These are phyloP conservation scores for Fusarium pininemorale DNA, from an alignment of 2,329 filamentous ascomycete species.

Conservation along the genomic window DNA sequence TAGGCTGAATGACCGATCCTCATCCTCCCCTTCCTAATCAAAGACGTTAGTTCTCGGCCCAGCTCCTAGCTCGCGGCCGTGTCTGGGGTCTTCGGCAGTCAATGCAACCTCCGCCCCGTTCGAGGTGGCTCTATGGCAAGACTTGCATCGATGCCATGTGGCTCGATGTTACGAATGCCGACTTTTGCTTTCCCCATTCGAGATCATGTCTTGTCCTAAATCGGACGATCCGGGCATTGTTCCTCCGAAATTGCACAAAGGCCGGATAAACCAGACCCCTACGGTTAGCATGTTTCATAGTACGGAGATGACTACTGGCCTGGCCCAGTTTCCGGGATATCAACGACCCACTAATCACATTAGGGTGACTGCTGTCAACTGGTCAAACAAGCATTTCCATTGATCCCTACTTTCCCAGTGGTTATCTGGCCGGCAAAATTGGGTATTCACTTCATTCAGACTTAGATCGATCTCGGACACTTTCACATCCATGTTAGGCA, in stretches of 20 bases:
- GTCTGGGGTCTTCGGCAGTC: slow-evolving; percentile 12
- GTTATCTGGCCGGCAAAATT: slow-evolving; percentile 26
- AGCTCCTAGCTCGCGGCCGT: background rate
- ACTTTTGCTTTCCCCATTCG: background rate
- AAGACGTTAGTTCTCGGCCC: background rate
- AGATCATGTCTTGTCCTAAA: slow-evolving; percentile 4
- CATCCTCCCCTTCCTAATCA: slow-evolving; percentile 6
- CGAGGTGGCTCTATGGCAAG: background rate
- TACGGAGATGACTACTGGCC: slow-evolving; percentile 21
- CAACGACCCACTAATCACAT: slow-evolving; percentile 18
- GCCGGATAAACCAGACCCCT: slow-evolving; percentile 20
- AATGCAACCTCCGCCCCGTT: slow-evolving; percentile 9
- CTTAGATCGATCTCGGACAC: slow-evolving; percentile 2
- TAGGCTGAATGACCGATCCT: slow-evolving; percentile 26
- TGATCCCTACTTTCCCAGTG: background rate
- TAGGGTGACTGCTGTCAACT: background rate
- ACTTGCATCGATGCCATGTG: slow-evolving; percentile 11
- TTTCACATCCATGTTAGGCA: background rate
- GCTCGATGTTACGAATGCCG: slow-evolving; percentile 3
- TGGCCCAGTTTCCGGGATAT: background rate
- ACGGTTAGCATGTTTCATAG: slow-evolving; percentile 10
- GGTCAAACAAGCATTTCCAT: background rate
- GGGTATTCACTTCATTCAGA: background rate
- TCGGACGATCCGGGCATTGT: slow-evolving; percentile 17
- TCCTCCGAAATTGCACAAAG: slow-evolving; percentile 25